Conservation (phyloP, 345 rosid genomes). For the Populus nigra region DNA sequence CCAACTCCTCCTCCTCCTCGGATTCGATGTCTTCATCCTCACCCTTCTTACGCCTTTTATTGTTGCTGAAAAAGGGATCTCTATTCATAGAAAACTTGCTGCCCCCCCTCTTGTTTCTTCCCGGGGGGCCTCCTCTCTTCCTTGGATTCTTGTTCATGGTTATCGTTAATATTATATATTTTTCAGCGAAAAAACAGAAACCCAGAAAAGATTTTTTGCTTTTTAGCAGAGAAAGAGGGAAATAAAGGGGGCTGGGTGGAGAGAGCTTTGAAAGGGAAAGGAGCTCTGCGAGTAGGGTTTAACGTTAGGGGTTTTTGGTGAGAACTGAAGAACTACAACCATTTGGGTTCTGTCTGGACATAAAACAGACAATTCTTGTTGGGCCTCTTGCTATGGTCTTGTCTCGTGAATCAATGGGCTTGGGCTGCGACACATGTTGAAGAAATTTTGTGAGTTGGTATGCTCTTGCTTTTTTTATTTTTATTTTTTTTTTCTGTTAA, state of each 20-base stretch:
- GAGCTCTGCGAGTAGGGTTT: no score
- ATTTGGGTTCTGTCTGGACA: no score
- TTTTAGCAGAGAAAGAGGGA: background rate
- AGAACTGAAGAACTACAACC: no score
- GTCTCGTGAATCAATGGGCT: no score
- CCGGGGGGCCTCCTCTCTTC: conserved; percentile 9
- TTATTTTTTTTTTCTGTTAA: background rate
- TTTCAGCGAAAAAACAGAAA: no score
- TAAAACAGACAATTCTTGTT: background rate
- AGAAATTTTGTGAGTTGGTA: background rate
- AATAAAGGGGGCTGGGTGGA: background rate
- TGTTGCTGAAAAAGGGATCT: conserved; percentile 49
- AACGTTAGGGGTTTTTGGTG: no score
- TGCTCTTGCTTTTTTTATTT: no score
- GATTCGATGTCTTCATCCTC: conserved; percentile 64
- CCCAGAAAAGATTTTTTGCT: no score
- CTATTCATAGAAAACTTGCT: conserved; percentile 22
- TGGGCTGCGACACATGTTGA: background rate
- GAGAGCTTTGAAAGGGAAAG: no score
- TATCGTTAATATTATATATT: no score
- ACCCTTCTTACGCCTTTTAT: conserved; percentile 49
- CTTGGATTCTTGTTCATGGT: no score
- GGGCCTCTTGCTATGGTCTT: no score
- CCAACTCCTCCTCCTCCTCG: conserved; percentile 25
- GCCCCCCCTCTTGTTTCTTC: conserved; percentile 16